Evolutionary conservation across 164 flowering plant species (phyloP).

Genomic region (Santalum album): DNA sequence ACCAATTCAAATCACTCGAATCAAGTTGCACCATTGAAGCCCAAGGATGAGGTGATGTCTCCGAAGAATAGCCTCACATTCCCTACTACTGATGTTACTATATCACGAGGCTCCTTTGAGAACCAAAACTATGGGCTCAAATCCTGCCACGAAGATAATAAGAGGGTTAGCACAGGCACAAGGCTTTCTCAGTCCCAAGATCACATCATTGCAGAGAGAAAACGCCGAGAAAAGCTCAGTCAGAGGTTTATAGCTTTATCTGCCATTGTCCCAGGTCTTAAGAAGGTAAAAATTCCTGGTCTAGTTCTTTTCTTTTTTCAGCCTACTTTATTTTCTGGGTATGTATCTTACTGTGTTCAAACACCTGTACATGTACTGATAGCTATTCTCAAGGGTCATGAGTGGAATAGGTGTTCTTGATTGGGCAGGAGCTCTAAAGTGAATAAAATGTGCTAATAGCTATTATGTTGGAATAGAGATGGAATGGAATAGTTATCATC

Average conservation of each 20-base stretch:
- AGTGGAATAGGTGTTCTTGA: too few relatives aligned
- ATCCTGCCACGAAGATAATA: constrained; percentile 27
- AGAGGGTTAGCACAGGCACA: constrained; percentile 18
- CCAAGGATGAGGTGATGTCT: constrained; percentile 36
- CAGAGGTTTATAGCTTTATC: constrained; percentile 69
- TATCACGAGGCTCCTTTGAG: constrained; percentile 21
- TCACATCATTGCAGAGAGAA: constrained; percentile 72
- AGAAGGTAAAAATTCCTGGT: constrained; percentile 39
- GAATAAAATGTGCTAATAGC: too few relatives aligned
- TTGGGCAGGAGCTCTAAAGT: too few relatives aligned
- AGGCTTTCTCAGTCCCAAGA: constrained; percentile 38
- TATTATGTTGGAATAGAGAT: too few relatives aligned
- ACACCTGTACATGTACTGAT: too few relatives aligned
- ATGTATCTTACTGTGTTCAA: too few relatives aligned
- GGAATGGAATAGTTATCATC: too few relatives aligned
- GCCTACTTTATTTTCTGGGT: too few relatives aligned
- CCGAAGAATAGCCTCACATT: constrained; percentile 10
- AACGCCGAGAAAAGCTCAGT: constrained; percentile 69
- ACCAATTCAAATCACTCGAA: constrained; percentile 18
- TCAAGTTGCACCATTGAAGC: constrained; percentile 24
- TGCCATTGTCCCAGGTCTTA: constrained; percentile 67
- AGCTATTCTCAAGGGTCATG: too few relatives aligned
- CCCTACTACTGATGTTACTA: constrained; percentile 24
- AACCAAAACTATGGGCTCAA: constrained; percentile 27
- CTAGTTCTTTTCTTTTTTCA: too few relatives aligned